Conservation (phyloP, 495 filamentous ascomycete species). For the Geopyxis carbonaria region DNA sequence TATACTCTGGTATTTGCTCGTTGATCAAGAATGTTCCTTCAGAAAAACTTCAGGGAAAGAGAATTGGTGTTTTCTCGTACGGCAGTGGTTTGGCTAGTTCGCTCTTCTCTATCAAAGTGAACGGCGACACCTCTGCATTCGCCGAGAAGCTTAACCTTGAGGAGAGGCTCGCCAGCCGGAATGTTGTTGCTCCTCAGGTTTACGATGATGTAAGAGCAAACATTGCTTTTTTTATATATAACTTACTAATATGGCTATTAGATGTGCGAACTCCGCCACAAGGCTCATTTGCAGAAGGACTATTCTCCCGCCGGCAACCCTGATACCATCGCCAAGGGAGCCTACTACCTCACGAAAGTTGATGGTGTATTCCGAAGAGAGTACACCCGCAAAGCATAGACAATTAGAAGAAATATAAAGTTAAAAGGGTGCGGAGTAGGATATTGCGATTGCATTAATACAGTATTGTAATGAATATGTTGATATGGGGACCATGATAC, state of each 20-base stretch:
- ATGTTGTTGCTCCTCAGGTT: slow-evolving; percentile 57
- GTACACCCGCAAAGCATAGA: slow-evolving; percentile 75
- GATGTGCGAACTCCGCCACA: slow-evolving; percentile 88
- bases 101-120: slow-evolving; percentile 74
- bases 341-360: slow-evolving; percentile 78
- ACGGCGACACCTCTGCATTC: slow-evolving; percentile 59
- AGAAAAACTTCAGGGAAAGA: slow-evolving; percentile 61
- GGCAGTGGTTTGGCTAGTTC: slow-evolving; percentile 80
- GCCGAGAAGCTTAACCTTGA: slow-evolving; percentile 65
- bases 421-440: too few relatives aligned
- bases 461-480: not conserved
- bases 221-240: not conserved
- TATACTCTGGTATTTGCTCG: slow-evolving; percentile 70
- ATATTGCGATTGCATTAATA: not conserved
- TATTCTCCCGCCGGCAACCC: slow-evolving; percentile 60
- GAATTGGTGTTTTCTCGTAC: slow-evolving; percentile 85
- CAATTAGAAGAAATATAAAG: too few relatives aligned
- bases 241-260: slow-evolving; percentile 26
- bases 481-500: slow-evolving; percentile 7
- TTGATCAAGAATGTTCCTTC: slow-evolving; percentile 56
- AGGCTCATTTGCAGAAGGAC: slow-evolving; percentile 84
- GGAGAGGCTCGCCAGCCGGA: slow-evolving; percentile 51
- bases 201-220: slow-evolving; percentile 59
- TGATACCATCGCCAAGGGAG: slow-evolving; percentile 59
- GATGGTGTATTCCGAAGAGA: slow-evolving; percentile 91